phyloP scores from a whole-genome alignment of 805 yeast genomes.

The Wickerhamomyces bisporus region DNA sequence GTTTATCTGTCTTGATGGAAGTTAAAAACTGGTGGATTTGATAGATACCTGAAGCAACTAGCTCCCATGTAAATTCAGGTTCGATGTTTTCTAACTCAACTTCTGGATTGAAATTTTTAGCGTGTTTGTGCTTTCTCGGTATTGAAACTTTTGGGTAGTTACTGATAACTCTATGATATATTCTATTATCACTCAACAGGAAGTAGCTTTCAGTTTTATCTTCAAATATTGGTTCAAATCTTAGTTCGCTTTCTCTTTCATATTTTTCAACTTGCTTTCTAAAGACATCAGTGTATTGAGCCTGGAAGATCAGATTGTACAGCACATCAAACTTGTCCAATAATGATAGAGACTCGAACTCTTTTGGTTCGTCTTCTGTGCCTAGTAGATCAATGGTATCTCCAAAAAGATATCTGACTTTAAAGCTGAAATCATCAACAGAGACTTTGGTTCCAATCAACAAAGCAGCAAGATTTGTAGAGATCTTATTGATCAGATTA shows the following conservation, averaged over 20 bases:
- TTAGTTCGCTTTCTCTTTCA: constrained; percentile 24
- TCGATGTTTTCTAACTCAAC: constrained; percentile 27
- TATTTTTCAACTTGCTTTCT: constrained; percentile 41
- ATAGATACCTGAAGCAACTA: constrained; percentile 40
- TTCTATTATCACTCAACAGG: constrained; percentile 46
- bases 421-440: constrained; percentile 22
- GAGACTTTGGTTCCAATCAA: constrained; percentile 19
- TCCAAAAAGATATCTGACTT: constrained; percentile 23
- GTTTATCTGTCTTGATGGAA: constrained; percentile 26
- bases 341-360: constrained; percentile 36
- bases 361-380: constrained; percentile 22
- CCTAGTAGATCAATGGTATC: constrained; percentile 19
- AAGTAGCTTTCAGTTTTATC: constrained; percentile 23
- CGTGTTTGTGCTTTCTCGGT: constrained; percentile 28
- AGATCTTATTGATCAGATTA: constrained; percentile 38
- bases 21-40: constrained; percentile 31
- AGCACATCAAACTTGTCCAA: constrained; percentile 46
- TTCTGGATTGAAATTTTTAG: constrained; percentile 25
- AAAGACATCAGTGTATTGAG: constrained; percentile 40
- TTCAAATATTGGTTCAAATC: constrained; percentile 29
- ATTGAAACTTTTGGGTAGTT: constrained; percentile 28
- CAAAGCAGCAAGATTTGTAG: constrained; percentile 21
- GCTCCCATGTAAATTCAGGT: constrained; percentile 35
- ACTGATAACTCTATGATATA: constrained; percentile 35
- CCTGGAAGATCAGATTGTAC: constrained; percentile 37